Evolutionary conservation across 768 basidiomycete species (phyloP).

Genomic region (Gloeopeniophorella convolvens): DNA sequence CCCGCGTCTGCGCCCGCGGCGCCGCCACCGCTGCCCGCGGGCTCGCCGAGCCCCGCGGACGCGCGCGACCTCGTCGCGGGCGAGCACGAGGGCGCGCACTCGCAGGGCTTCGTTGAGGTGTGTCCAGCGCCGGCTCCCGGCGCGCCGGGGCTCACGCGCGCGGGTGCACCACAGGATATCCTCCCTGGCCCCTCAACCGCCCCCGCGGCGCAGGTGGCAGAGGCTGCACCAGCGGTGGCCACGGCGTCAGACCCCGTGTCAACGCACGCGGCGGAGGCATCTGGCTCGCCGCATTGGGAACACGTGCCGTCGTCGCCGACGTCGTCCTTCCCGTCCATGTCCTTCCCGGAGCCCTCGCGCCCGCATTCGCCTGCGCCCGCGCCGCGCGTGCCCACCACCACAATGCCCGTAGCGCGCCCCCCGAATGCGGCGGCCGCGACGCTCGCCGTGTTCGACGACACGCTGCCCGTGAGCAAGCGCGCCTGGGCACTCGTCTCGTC

Average conservation of each 20-base stretch:
- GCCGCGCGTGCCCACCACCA: constrained; percentile 20
- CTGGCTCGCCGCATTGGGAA: constrained; percentile 50
- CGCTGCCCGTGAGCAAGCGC: constrained; percentile 61
- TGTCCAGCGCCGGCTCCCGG: constrained; percentile 21
- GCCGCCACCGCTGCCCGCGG: constrained; percentile 11
- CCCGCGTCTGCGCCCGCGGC: constrained; percentile 19
- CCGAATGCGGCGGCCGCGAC: constrained; percentile 38
- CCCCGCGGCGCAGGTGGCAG: not conserved
- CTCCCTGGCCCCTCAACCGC: not conserved
- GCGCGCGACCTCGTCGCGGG: constrained; percentile 35
- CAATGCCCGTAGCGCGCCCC: constrained; percentile 4
- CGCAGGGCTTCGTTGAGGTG: constrained; percentile 26
- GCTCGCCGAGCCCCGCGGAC: constrained; percentile 36
- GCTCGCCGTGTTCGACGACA: constrained; percentile 61
- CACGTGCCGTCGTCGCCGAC: constrained; percentile 42
- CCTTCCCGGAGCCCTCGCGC: constrained; percentile 59
- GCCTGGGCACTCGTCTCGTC: constrained; percentile 63
- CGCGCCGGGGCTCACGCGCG: constrained; percentile 13
- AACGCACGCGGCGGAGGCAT: constrained; percentile 22
- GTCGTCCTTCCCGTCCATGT: constrained; percentile 73
- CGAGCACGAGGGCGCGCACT: constrained; percentile 26
- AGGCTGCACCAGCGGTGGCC: constrained; percentile 4
- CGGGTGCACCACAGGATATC: not conserved
- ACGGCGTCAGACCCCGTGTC: not conserved
- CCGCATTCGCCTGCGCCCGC: constrained; percentile 35